Base-by-base conservation (phyloP, 441 rosid species). In the Capsella rubella region DNA sequence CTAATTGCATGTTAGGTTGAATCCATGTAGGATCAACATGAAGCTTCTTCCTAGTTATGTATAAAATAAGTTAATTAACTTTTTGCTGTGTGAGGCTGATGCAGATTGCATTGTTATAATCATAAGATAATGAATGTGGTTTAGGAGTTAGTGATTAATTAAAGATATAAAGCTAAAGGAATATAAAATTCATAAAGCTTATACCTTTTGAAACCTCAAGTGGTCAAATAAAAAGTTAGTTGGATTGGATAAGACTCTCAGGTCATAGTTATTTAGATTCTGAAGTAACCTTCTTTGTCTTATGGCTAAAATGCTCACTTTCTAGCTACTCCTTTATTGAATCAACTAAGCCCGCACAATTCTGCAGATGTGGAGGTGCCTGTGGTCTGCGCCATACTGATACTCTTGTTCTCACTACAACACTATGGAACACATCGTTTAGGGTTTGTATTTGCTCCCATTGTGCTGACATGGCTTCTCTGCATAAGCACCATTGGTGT, bases 331-430 rank as follows among this genome's bases (percentile, higher is more conserved):
- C 40, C 10, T 2, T 37, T 37, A 37, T 9, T 63, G 35, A 40
- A 18, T 40, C 62, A 71, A 37, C 40, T 71, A 12, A 50, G 7
- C 1, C 42, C 0, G 8, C 32, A 28, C 7, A 51, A 58, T 11
- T 49, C 52, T 82, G 86, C 89, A 90, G 96, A 88, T 81, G 87
- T 88, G 64, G 90, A 87, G 71, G 87, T 90, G 10, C 96, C 96
- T 0, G 87, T 84, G 42, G 86, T 84, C 16, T 88, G 96, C 34
- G 83, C 85, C 54, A 90, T 88, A 74, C 79, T 89, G 62, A 74
- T 90, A 64, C 73, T 84, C 42, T 55, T 90, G 82, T 90, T 90
- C 70, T 81, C 87, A 4, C 83, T 89, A 52, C 96, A 90, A 83
- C 92, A 89, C 79, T 89, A 80, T 16, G 96, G 96, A 27, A 89